Conservation (phyloP, 2,329 filamentous ascomycete genomes). For the Helotiales sp. region DNA sequence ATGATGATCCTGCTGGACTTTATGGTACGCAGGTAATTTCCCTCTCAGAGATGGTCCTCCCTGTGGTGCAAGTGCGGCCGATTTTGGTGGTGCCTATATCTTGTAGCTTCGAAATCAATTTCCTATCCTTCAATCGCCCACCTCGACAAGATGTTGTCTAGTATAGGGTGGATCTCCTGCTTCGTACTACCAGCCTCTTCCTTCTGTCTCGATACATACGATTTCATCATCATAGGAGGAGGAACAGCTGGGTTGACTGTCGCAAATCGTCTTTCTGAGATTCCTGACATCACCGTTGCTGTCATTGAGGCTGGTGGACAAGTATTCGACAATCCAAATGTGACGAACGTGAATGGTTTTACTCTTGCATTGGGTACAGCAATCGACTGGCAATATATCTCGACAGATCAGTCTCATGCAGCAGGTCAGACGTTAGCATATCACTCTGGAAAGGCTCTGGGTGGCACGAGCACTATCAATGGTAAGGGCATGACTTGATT, state of each 20-base stretch:
- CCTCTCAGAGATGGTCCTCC: neutral
- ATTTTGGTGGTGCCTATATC: too few relatives aligned
- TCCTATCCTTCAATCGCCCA: too few relatives aligned
- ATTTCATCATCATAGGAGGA: constrained; percentile 23
- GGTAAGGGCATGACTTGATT: constrained; percentile 24
- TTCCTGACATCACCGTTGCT: constrained; percentile 18
- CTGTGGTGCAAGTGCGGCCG: neutral
- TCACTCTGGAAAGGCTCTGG: constrained; percentile 20
- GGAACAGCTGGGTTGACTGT: constrained; percentile 22
- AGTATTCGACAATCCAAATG: constrained; percentile 18
- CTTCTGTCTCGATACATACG: constrained; percentile 7
- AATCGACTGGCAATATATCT: constrained; percentile 26
- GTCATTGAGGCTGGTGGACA: constrained; percentile 26
- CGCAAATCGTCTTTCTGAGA: constrained; percentile 24
- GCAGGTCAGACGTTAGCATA: constrained; percentile 6
- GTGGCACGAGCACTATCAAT: constrained; percentile 22
- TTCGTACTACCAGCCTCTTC: neutral
- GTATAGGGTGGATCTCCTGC: neutral
- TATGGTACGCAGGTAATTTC: too few relatives aligned
- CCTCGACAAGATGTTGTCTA: neutral
- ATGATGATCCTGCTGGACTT: neutral
- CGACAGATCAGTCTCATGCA: constrained; percentile 16
- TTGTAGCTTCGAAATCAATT: too few relatives aligned
- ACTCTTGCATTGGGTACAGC: constrained; percentile 12
- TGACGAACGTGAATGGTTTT: constrained; percentile 16